These are phyloP conservation scores for Carex pumila DNA, from an alignment of 176 grass and related monocot genomes.

Conservation along the genomic window DNA sequence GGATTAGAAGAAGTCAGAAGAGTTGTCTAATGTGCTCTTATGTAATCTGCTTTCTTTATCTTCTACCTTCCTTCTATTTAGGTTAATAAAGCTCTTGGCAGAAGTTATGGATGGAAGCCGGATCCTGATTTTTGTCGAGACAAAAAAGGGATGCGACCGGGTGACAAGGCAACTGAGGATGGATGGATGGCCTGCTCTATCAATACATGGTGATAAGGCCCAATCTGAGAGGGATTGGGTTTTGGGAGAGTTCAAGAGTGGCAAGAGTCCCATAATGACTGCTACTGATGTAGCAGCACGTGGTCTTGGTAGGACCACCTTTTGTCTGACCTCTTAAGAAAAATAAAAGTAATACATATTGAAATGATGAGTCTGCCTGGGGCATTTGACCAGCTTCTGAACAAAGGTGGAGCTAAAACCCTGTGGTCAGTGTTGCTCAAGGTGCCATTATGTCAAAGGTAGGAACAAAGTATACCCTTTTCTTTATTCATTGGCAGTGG, in stretches of 20 bases:
- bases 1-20: neutral
- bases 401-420: conserved; percentile 73
- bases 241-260: conserved; percentile 86
- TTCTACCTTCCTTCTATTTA: neutral
- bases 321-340: conserved; percentile 43
- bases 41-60: neutral
- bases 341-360: conserved; percentile 31
- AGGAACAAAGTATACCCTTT: conserved; percentile 36
- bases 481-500: conserved; percentile 39
- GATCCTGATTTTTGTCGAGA: conserved; percentile 96
- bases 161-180: conserved; percentile 94
- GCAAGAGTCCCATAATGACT: conserved; percentile 93
- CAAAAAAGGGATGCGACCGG: conserved; percentile 89
- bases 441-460: conserved; percentile 97
- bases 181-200: conserved; percentile 96
- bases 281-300: conserved; percentile 97
- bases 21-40: neutral
- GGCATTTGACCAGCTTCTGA: conserved; percentile 79
- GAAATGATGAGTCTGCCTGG: conserved; percentile 71
- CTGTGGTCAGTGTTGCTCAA: conserved; percentile 84
- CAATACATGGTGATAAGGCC: conserved; percentile 97
- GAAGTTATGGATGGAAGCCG: conserved; percentile 86
- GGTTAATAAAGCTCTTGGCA: conserved; percentile 79
- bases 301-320: conserved; percentile 96
- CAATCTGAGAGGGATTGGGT: conserved; percentile 97